A percentile compares a stretch with the other conserved stretches of the same genome.
phyloP scores from a whole-genome alignment of 257 asterid species.

The Cinchona pubescens region DNA sequence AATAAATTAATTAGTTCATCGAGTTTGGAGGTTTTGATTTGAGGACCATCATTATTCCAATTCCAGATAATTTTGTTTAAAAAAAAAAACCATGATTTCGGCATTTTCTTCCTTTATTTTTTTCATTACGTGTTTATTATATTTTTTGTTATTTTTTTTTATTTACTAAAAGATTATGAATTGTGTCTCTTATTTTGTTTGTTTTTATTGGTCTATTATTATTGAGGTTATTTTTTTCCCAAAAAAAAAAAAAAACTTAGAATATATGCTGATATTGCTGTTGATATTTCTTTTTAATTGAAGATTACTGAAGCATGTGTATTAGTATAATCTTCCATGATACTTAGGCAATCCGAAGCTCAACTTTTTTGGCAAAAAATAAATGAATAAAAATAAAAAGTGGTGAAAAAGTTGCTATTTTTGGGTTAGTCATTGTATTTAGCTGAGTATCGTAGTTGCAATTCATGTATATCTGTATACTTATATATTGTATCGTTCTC shows the following conservation, averaged over 20 bases:
- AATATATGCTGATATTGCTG: neutral
- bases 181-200: neutral
- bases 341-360: neutral
- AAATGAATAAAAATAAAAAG: no score
- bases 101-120: neutral
- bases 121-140: no score
- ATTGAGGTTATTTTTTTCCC: neutral
- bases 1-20: no score
- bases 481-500: neutral
- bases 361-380: constrained; percentile 4
- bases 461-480: neutral
- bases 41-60: no score
- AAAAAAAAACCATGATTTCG: no score
- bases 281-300: neutral
- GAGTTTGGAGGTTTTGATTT: no score
- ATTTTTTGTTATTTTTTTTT: no score
- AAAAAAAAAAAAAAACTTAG: no score
- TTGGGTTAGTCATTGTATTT: neutral
- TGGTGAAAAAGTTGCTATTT: no score
- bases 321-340: neutral
- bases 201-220: neutral
- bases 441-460: neutral
- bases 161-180: no score
- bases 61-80: no score
- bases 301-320: no score